Conservation (phyloP, 2,329 filamentous ascomycete genomes). For the Epichloe bromicola region DNA sequence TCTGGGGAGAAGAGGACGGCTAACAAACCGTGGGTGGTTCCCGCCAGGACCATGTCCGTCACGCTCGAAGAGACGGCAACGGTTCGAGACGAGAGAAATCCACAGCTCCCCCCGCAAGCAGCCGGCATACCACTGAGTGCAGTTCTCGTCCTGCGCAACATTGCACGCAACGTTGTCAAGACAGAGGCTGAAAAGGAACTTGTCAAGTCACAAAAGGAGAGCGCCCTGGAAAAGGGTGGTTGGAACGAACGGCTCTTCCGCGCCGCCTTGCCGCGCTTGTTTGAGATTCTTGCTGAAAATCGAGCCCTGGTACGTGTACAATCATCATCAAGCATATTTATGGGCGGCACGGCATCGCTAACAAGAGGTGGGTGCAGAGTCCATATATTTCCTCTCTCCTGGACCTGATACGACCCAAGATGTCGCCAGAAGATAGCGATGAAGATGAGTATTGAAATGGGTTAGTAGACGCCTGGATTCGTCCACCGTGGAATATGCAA, state of each 20-base stretch:
- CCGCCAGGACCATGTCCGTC: constrained; percentile 42
- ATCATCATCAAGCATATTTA: background rate
- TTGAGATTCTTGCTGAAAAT: constrained; percentile 60
- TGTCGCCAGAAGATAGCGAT: constrained; percentile 15
- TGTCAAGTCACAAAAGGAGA: constrained; percentile 32
- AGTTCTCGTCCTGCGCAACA: constrained; percentile 64
- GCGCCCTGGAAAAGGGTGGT: constrained; percentile 33
- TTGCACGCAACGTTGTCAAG: constrained; percentile 55
- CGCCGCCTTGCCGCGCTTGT: constrained; percentile 49
- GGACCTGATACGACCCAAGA: constrained; percentile 21
- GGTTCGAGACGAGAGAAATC: constrained; percentile 43
- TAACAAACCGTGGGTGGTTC: constrained; percentile 33
- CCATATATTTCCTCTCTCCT: constrained; percentile 28
- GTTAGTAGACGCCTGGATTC: background rate
- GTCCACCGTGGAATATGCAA: background rate
- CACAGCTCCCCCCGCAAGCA: constrained; percentile 48
- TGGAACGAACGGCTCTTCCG: constrained; percentile 59
- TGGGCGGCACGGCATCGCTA: constrained; percentile 4
- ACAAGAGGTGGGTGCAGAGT: constrained; percentile 16
- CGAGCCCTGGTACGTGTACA: constrained; percentile 37
- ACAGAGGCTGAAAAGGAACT: constrained; percentile 44
- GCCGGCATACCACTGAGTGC: constrained; percentile 70
- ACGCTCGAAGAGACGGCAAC: constrained; percentile 43
- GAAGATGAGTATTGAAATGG: constrained; percentile 6
- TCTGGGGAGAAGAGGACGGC: constrained; percentile 8